These are phyloP conservation scores for Chaetomium cochliodes DNA, from an alignment of 495 filamentous ascomycete species.

Conservation along the genomic window DNA sequence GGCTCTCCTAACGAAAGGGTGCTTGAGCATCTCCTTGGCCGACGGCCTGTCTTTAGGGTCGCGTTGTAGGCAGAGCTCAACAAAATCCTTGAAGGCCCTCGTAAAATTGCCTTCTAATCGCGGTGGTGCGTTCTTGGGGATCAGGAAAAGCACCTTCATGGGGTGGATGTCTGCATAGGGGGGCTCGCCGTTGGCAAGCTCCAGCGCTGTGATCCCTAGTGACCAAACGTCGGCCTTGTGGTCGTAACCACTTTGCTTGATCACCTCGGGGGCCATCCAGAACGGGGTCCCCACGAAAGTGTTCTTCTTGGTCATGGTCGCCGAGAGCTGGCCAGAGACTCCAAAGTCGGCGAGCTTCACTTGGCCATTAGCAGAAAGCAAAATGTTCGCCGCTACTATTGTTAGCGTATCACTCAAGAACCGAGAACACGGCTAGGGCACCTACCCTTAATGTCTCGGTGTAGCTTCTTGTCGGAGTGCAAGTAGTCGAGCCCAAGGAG, in stretches of 20 bases:
- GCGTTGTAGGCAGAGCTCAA: slow-evolving; percentile 79
- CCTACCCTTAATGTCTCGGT: slow-evolving; percentile 93
- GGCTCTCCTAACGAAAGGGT: slow-evolving; percentile 83
- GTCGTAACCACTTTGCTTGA: slow-evolving; percentile 96
- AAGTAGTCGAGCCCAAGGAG: slow-evolving; percentile 89
- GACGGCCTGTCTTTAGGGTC: slow-evolving; percentile 85
- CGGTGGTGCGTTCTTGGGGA: slow-evolving; percentile 91
- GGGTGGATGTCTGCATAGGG: slow-evolving; percentile 97
- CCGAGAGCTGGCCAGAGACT: slow-evolving; percentile 93
- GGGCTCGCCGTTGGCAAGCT: slow-evolving; percentile 88
- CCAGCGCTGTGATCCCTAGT: slow-evolving; percentile 93
- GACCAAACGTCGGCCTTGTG: slow-evolving; percentile 99
- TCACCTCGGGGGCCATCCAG: slow-evolving; percentile 99
- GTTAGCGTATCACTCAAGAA: not conserved
- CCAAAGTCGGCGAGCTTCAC: slow-evolving; percentile 98
- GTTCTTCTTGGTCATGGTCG: slow-evolving; percentile 99
- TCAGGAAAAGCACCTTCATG: slow-evolving; percentile 97
- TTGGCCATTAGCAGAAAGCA: slow-evolving; percentile 83
- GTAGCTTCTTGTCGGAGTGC: slow-evolving; percentile 91
- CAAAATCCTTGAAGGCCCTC: slow-evolving; percentile 90
- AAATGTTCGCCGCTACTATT: slow-evolving; percentile 76
- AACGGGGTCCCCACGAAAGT: slow-evolving; percentile 98
- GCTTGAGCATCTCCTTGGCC: slow-evolving; percentile 82
- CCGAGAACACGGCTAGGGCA: not conserved
- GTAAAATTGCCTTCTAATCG: slow-evolving; percentile 81